Evolutionary conservation across 352 stramenopile species (phyloP).

Genomic region (Phytophthora quininea): DNA sequence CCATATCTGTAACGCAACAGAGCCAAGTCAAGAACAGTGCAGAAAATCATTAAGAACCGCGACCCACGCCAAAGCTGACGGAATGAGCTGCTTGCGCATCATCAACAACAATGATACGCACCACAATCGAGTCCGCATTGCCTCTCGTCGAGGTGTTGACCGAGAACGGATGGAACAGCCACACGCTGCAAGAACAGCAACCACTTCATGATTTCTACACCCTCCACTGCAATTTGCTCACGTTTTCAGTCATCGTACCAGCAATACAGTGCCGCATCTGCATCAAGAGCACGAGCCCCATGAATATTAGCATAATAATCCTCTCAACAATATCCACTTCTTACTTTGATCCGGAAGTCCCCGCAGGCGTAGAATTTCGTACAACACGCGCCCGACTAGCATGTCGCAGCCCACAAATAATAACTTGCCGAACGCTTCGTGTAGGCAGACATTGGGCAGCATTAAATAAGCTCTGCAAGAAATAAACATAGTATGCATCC

Average conservation of each 20-base stretch:
- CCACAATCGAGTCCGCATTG: conserved; percentile 96
- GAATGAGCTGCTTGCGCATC: conserved; percentile 79
- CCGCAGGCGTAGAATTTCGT: conserved; percentile 78
- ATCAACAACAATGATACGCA: conserved; percentile 87
- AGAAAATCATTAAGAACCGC: not conserved
- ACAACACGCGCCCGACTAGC: conserved; percentile 90
- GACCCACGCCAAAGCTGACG: conserved; percentile 71
- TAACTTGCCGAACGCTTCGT: conserved; percentile 92
- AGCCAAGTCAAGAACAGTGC: not conserved
- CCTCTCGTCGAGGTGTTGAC: conserved; percentile 99
- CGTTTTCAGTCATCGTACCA: conserved; percentile 31
- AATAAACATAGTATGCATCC: not conserved
- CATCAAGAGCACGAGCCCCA: not conserved
- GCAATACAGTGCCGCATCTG: conserved; percentile 69
- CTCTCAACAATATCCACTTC: conserved; percentile 1
- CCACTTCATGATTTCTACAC: not conserved
- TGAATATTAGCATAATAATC: conserved; percentile 1
- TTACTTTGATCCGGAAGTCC: conserved; percentile 62
- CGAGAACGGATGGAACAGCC: conserved; percentile 98
- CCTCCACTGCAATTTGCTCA: not conserved
- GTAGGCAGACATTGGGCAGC: conserved; percentile 76
- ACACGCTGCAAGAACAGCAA: conserved; percentile 65
- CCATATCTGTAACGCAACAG: conserved; percentile 76
- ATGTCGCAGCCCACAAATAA: conserved; percentile 97
- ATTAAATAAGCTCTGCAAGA: conserved; percentile 66